A percentile compares a stretch with the other conserved stretches of the same genome.
These are phyloP conservation scores for Eruca vesicaria DNA, from an alignment of 441 rosid genomes.

Conservation along the genomic window DNA sequence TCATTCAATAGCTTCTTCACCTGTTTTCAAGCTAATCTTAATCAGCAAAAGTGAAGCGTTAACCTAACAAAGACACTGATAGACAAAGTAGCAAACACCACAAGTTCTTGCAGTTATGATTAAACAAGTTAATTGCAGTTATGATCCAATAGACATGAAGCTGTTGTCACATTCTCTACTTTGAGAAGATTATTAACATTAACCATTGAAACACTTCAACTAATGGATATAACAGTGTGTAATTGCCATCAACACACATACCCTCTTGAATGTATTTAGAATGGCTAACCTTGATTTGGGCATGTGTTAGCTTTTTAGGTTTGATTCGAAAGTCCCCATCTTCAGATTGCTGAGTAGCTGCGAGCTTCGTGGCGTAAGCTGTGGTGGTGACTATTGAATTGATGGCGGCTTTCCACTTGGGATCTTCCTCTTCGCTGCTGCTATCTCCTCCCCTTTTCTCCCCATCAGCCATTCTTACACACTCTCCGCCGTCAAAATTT, in stretches of 20 bases:
- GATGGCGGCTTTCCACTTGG: conserved; percentile 83
- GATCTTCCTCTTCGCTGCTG: conserved; percentile 75
- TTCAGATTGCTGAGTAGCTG: conserved; percentile 24
- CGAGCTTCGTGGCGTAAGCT: conserved; percentile 34
- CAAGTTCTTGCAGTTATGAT: too few species aligned
- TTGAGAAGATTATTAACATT: not conserved
- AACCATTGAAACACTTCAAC: too few species aligned
- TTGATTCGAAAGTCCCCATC: conserved; percentile 32
- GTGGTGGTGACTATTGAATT: conserved; percentile 62
- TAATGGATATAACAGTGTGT: too few species aligned
- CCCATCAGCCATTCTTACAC: not conserved
- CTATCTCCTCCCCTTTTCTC: conserved; percentile 26
- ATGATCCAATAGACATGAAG: too few species aligned
- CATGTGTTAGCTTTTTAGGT: conserved; percentile 66
- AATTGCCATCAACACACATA: too few species aligned
- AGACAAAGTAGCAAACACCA: not conserved
- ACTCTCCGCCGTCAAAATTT: not conserved
- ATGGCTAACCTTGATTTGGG: conserved; percentile 62
- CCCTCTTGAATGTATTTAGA: not conserved
- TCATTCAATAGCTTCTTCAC: conserved; percentile 77
- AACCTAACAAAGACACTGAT: not conserved
- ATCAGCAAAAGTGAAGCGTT: not conserved
- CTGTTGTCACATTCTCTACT: not conserved
- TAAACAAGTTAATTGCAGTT: too few species aligned
- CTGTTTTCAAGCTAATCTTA: conserved; percentile 39